phyloP scores from a whole-genome alignment of 2,329 filamentous ascomycete species.

The Cladophialophora exuberans region DNA sequence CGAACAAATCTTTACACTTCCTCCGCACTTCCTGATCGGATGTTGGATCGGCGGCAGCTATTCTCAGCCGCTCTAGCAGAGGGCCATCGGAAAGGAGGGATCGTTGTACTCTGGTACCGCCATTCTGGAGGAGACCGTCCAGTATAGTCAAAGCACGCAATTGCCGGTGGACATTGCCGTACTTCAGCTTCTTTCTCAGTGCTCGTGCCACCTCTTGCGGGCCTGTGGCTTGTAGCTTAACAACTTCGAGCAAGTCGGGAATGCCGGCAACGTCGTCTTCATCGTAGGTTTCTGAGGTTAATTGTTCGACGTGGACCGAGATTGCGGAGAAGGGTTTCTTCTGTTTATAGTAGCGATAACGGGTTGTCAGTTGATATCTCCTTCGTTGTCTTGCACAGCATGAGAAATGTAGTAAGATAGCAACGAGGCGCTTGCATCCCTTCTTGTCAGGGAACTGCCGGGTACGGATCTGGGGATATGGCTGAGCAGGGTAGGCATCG shows the following conservation, averaged over 20 bases:
- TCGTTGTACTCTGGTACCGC: slow-evolving; percentile 82
- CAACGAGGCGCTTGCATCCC: slow-evolving; percentile 28
- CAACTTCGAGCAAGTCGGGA: slow-evolving; percentile 90
- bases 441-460: slow-evolving; percentile 18
- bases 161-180: slow-evolving; percentile 91
- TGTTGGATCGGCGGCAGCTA: slow-evolving; percentile 81
- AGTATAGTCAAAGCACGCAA: slow-evolving; percentile 84
- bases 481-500: slow-evolving; percentile 27
- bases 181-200: slow-evolving; percentile 97
- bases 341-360: slow-evolving; percentile 39
- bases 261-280: slow-evolving; percentile 92
- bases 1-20: slow-evolving; percentile 85
- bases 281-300: slow-evolving; percentile 86
- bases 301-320: slow-evolving; percentile 85
- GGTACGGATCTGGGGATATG: slow-evolving; percentile 17
- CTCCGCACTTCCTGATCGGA: slow-evolving; percentile 84
- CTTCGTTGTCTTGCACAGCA: slow-evolving; percentile 32
- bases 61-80: slow-evolving; percentile 83
- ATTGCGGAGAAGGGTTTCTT: slow-evolving; percentile 92
- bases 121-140: slow-evolving; percentile 93
- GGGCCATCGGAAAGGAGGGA: slow-evolving; percentile 82
- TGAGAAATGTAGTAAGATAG: slow-evolving; percentile 28
- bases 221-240: slow-evolving; percentile 84
- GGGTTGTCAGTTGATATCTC: slow-evolving; percentile 34
- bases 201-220: slow-evolving; percentile 88